Base-by-base conservation (phyloP, 2,329 filamentous ascomycete species). In the Fusarium longipes region DNA sequence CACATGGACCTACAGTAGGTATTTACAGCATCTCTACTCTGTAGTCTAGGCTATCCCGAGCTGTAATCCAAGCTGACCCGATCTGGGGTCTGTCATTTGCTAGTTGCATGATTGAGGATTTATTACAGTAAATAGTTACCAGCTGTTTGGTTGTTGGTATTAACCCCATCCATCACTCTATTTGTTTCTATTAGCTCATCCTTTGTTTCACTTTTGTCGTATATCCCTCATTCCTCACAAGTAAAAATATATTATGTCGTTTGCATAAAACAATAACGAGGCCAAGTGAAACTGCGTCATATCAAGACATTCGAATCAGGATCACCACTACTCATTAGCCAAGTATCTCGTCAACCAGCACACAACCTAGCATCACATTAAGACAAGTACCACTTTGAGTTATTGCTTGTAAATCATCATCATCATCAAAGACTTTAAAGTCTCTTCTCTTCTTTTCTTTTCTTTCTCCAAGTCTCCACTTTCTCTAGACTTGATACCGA, bases 401-500 rank as follows among this genome's bases (percentile, higher is more conserved):
- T 12, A 12, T 32, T 38, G n/a, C 47, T 40, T 56, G 63, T 15
- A 64, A 60, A 67, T 6, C 9, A 27, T 6, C n/a, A 27, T 27
- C 25, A 27, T 67, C 65, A 22, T 57, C 53, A 60, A 24, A 47
- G 17, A n/a, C 43, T 36, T 35, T 58, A n/a, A n/a, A n/a, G 29
- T 25, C 30, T 14, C 39, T 49, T 32, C 17, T 33, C n/a, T 6
- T 47, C 43, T 10, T 48, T 43, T 47, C 44, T 50, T 38, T 29
- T 48, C 17, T 15, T n/a, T n/a, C n/a, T n/a, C 58, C 53, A 52
- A 60, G 55, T 58, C 44, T 42, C 57, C n/a, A 32, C 33, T n/a
- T n/a, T n/a, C 63, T 63, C 67, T 60, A 71, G 63, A 50, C 33
- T 42, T 57, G 56, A 68, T 68, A 59, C 66, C 24, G 24, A 59